phyloP scores from a whole-genome alignment of 768 basidiomycete genomes.

The Hypsizygus marmoreus region DNA sequence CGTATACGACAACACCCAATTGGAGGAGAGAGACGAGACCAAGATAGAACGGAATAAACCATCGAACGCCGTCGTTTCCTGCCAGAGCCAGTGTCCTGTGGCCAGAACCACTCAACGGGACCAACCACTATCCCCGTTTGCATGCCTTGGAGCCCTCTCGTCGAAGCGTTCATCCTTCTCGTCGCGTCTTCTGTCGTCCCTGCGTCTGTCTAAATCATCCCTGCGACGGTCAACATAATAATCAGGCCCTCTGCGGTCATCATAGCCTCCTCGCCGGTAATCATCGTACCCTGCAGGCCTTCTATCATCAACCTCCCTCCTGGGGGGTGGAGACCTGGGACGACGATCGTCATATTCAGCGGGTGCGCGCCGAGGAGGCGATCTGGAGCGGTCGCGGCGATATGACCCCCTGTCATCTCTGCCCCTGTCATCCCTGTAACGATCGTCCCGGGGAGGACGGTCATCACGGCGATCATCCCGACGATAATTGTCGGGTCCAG shows the following conservation, averaged over 20 bases:
- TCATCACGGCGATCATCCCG: slow-evolving; percentile 73
- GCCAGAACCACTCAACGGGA: slow-evolving; percentile 58
- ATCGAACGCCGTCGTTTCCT: slow-evolving; percentile 39
- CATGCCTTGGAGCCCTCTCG: slow-evolving; percentile 69
- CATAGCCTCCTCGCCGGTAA: slow-evolving; percentile 81
- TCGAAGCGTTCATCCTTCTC: slow-evolving; percentile 84
- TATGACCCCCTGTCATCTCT: slow-evolving; percentile 49
- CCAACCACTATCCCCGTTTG: slow-evolving; percentile 81
- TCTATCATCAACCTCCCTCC: slow-evolving; percentile 82
- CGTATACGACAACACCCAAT: slow-evolving; percentile 56
- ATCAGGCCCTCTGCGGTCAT: slow-evolving; percentile 83
- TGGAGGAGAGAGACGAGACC: slow-evolving; percentile 44
- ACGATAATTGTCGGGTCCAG: slow-evolving; percentile 72
- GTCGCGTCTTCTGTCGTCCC: slow-evolving; percentile 80
- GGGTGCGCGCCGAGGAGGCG: slow-evolving; percentile 63
- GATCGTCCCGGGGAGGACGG: slow-evolving; percentile 53
- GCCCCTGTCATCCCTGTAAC: slow-evolving; percentile 62
- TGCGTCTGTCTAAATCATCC: slow-evolving; percentile 69
- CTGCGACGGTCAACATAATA: slow-evolving; percentile 86
- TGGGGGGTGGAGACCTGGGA: slow-evolving; percentile 77
- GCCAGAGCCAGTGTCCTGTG: slow-evolving; percentile 34
- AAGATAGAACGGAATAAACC: slow-evolving; percentile 51
- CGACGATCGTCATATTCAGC: slow-evolving; percentile 76
- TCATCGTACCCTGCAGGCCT: slow-evolving; percentile 93
- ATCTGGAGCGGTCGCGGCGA: slow-evolving; percentile 83